Evolutionary conservation across 257 asterid genomes (phyloP).

Genomic region (Jaltomata sinuosa): DNA sequence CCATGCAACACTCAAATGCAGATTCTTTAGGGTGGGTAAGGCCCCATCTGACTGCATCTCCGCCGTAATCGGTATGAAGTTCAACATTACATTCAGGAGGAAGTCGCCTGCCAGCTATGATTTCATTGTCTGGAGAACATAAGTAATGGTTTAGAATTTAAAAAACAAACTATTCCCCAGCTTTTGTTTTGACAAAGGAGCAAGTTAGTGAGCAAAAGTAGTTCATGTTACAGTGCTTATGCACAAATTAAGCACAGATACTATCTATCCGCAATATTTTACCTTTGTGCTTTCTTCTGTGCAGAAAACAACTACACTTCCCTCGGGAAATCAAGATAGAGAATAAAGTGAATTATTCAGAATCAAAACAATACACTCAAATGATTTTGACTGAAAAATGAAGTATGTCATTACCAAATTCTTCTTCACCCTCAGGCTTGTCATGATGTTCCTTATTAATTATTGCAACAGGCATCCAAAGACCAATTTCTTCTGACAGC

Average conservation of each 20-base stretch:
- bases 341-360: not conserved
- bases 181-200: not conserved
- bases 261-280: not conserved
- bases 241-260: not conserved
- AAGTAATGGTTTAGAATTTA: not conserved
- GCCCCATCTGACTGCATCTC: conserved; percentile 87
- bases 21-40: conserved; percentile 87
- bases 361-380: not conserved
- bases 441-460: conserved; percentile 67
- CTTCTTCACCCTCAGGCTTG: conserved; percentile 70
- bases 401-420: conserved; percentile 43
- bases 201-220: not conserved
- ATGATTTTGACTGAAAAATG: not conserved
- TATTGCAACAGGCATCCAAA: conserved; percentile 65
- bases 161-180: not conserved
- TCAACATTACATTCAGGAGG: conserved; percentile 80
- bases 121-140: conserved; percentile 39
- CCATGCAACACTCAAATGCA: conserved; percentile 88
- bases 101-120: conserved; percentile 64
- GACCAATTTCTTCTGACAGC: conserved; percentile 58
- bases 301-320: not conserved
- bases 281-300: not conserved
- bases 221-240: not conserved
- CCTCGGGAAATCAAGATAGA: not conserved
- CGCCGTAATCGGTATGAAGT: conserved; percentile 74